Base-by-base conservation (phyloP, 129 eudicot species). In the Glebionis coronaria region DNA sequence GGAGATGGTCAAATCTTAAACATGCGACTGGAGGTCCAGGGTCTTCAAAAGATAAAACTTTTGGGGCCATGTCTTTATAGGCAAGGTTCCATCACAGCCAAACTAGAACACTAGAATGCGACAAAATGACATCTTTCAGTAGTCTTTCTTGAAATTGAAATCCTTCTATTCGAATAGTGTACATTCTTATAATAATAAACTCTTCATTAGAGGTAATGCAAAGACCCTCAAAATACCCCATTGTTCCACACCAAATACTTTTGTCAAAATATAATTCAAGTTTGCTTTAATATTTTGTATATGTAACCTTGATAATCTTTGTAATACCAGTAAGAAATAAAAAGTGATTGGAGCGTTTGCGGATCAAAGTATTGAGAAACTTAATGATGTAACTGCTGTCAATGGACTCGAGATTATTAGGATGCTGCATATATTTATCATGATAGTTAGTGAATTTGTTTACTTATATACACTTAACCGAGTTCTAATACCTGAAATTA, bases 361-460 rank as follows among this genome's bases (percentile, higher is more conserved):
- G 12, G 92, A 93, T 84, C 98, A 93, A 75, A 93, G 98, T 67
- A 93, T 93, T 52, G 92, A 88, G 64, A 96, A 86, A 71, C 96
- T 88, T 44, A 93, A 86, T 67, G 98, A 88, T 81, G 92, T 93
- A 44, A 86, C 92, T 72, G 92, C 95, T 73, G 88, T 86, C 31
- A 86, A 96, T 75, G 98, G 98, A 60, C n/a, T n/a, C n/a, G n/a
- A n/a, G n/a, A n/a, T n/a, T n/a, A n/a, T n/a, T n/a, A n/a, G n/a
- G n/a, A n/a, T n/a, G n/a, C n/a, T n/a, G n/a, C n/a, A n/a, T n/a
- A n/a, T n/a, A n/a, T n/a, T n/a, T n/a, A n/a, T n/a, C n/a, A n/a
- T n/a, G n/a, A n/a, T n/a, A n/a, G n/a, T n/a, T n/a, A n/a, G n/a
- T n/a, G n/a, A n/a, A n/a, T n/a, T n/a, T n/a, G n/a, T n/a, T n/a